These are phyloP conservation scores for Fusarium acutatum DNA, from an alignment of 2,329 filamentous ascomycete genomes.

Conservation along the genomic window DNA sequence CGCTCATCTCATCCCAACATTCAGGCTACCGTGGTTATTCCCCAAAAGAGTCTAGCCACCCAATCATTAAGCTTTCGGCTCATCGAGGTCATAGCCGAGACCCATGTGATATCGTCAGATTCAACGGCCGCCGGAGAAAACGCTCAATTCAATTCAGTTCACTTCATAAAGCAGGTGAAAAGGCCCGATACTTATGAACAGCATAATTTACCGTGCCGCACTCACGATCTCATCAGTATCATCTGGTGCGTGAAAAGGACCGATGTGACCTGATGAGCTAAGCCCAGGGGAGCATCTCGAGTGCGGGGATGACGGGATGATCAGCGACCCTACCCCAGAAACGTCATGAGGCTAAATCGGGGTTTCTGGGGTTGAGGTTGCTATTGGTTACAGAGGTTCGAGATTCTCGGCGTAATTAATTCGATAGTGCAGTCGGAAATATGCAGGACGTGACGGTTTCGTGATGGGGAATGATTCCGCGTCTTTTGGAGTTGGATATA, in stretches of 20 bases:
- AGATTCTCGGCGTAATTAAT: slow-evolving; percentile 13
- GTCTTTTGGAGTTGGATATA: neutral
- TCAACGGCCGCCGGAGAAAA: neutral
- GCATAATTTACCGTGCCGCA: neutral
- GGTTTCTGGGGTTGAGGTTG: neutral
- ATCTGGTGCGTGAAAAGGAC: slow-evolving; percentile 7
- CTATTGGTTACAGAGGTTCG: neutral
- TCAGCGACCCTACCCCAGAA: slow-evolving; percentile 19
- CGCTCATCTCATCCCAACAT: neutral
- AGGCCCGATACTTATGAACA: slow-evolving; percentile 5
- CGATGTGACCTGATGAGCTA: slow-evolving; percentile 19
- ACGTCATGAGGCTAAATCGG: slow-evolving; percentile 1
- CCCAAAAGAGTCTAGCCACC: neutral
- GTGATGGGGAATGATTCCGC: neutral
- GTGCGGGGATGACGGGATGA: slow-evolving; percentile 5
- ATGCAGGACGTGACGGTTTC: neutral
- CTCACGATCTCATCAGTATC: neutral
- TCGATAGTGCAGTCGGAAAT: neutral
- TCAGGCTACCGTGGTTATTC: neutral
- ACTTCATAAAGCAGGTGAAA: neutral
- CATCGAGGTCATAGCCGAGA: neutral
- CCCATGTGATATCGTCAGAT: neutral
- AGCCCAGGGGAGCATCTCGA: slow-evolving; percentile 10
- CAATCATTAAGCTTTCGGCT: neutral
- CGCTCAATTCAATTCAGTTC: neutral